Conservation (phyloP, 2,329 filamentous ascomycete genomes). For the Aspergillus ruber region DNA sequence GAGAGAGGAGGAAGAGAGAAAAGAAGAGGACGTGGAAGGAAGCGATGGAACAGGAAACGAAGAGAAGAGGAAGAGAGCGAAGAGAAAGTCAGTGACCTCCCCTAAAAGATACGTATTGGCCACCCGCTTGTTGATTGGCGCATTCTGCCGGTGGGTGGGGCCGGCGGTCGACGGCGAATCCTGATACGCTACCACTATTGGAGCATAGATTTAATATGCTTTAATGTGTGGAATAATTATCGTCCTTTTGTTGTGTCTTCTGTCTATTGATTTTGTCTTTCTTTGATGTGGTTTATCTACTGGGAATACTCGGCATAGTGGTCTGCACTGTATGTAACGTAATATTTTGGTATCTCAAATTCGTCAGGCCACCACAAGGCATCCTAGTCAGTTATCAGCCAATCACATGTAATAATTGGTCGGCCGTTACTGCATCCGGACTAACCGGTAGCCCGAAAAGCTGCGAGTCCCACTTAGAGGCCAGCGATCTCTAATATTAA, state of each 20-base stretch:
- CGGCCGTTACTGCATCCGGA: constrained; percentile 10
- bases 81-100: constrained; percentile 1
- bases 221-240: neutral
- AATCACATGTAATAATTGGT: neutral
- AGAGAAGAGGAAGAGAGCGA: constrained; percentile 1
- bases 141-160: neutral
- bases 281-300: neutral
- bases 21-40: constrained; percentile 14
- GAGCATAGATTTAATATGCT: too few relatives aligned
- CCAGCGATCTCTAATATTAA: constrained; percentile 12
- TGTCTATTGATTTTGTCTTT: neutral
- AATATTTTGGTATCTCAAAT: neutral
- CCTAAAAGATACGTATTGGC: constrained; percentile 1
- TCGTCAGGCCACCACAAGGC: neutral
- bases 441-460: constrained; percentile 9
- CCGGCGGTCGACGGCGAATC: neutral
- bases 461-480: constrained; percentile 6
- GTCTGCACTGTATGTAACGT: neutral
- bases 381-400: neutral
- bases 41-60: neutral
- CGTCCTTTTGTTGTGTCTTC: neutral
- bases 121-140: constrained; percentile 1
- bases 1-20: constrained; percentile 9
- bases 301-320: neutral
- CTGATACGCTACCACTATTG: neutral